phyloP scores from a whole-genome alignment of 495 filamentous ascomycete species.

The Ascodesmis nigricans region DNA sequence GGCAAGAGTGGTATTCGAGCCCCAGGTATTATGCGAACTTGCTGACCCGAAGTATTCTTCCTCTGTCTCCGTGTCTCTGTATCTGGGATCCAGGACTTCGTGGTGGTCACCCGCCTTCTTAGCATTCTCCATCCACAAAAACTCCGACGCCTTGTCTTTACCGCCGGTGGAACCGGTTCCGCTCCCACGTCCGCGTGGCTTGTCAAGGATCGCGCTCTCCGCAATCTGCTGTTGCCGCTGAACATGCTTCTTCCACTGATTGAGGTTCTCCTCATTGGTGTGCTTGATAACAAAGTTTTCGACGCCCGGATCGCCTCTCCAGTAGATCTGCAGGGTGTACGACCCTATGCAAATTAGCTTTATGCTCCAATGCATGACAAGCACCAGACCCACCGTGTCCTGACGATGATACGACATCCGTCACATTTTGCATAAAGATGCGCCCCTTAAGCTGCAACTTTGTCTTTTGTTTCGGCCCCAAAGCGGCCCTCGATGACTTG shows the following conservation, averaged over 20 bases:
- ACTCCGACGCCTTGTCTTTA: slow-evolving; percentile 44
- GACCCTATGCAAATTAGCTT: slow-evolving; percentile 32
- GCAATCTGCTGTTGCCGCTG: slow-evolving; percentile 30
- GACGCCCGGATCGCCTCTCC: slow-evolving; percentile 90
- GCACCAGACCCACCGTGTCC: slow-evolving; percentile 47
- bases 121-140: slow-evolving; percentile 45
- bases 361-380: too few relatives aligned
- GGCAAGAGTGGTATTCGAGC: too few relatives aligned
- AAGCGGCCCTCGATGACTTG: slow-evolving; percentile 36
- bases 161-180: slow-evolving; percentile 10
- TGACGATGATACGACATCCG: slow-evolving; percentile 60
- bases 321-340: slow-evolving; percentile 91
- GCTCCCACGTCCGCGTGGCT: slow-evolving; percentile 25
- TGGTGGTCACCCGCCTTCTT: slow-evolving; percentile 13
- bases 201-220: slow-evolving; percentile 27
- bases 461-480: slow-evolving; percentile 49
- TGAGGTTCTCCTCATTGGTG: slow-evolving; percentile 71
- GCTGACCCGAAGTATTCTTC: too few relatives aligned
- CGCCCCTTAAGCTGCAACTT: slow-evolving; percentile 85
- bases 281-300: slow-evolving; percentile 94
- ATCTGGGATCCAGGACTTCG: too few relatives aligned
- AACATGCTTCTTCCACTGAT: slow-evolving; percentile 56
- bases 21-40: too few relatives aligned
- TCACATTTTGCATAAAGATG: slow-evolving; percentile 99
- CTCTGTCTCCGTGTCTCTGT: too few relatives aligned